Base-by-base conservation (phyloP, 768 basidiomycete genomes). In the Trametes sanguinea region DNA sequence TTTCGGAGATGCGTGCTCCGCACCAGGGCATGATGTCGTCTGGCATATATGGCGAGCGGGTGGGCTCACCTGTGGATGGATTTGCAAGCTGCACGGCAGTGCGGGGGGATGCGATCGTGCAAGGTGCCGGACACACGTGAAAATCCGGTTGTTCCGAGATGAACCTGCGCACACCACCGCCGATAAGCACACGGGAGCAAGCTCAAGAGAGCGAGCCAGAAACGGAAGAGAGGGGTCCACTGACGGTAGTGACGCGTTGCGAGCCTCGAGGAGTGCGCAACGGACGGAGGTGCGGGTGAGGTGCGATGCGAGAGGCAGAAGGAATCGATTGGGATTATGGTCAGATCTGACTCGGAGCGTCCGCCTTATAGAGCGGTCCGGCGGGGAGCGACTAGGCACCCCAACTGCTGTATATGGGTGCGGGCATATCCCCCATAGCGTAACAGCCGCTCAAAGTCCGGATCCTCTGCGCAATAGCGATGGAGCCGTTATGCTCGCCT, bases 371-470 rank as follows among this genome's bases (percentile, higher is more conserved):
- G 35, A 33, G 55, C 62, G 53, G 57, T 55, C 57, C 57, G 57
- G 62, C 22, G 44, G 45, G 10, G 37, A 27, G 57, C 63, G 63
- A 64, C 59, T 60, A 56, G 53, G 43, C 58, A 56, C 43, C 54
- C 30, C 35, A 32, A 3, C 53, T 63, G 42, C 57, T 56, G 35
- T 43, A 32, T 51, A 35, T 51, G 52, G 62, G 42, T 51, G 62
- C 57, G 62, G 57, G 43, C 32, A 51, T 59, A 59, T 39, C 17
- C 48, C 30, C 54, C 10, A 42, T n/a, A 45, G 43, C 61, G 50
- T 51, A 54, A 62, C 50, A 43, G 37, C 63, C 63, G 63, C 63
- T 54, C 58, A 64, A 64, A 60, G 39, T 56, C 63, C 63, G 63
- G 63, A 7, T 5, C n/a, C 30, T 33, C 45, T 42, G 52, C 14